Evolutionary conservation across 371 early-diverging fungal genomes (phyloP), one percentile per base, ranked within the genome.

Genomic region (Mortierella sp.): DNA sequence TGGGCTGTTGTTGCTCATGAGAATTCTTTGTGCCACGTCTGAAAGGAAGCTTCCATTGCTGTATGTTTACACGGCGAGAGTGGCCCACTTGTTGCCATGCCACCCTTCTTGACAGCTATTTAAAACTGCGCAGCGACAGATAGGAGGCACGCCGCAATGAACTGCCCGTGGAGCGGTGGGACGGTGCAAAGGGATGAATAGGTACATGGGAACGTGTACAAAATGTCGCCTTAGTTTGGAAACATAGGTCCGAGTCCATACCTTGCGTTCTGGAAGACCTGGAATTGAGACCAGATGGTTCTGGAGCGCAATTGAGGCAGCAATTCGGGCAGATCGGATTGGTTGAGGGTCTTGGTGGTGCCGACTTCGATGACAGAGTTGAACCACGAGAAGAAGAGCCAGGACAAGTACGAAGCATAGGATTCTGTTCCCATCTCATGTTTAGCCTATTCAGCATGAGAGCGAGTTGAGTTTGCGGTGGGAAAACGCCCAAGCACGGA

Each of bases 311-410:
- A 73, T 40, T 78, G 74, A 37, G 88, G 84, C 37, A 87, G 19
- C 24, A 88, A 57, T 50, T 88, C 88, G 0, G 88, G 84, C 31
- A 88, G 72, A 72, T 88, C 88, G 5, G 72, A 46, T 0, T 50
- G 48, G 40, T 76, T 80, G 72, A 88, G 77, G 10, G 87, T 82
- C 77, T 86, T 88, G 26, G 73, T 53, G n/a, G 80, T 77, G 44
- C 88, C 88, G 37, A 88, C 71, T 37, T 77, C 74, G 74, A 88
- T 82, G 28, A 87, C 46, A 6, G 64, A 13, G 31, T 81, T 87
- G 84, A 88, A 81, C 88, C 88, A 88, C 3, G 88, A 67, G 28
- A 87, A 88, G 71, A 77, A 87, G 5, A 87, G 76, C 82, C 85
- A 84, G 16, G 82, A 82, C 34, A 79, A 11, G 28, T 79, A 84